Percentiles rank a stretch among this genome's conserved stretches.
phyloP scores from a whole-genome alignment of 805 yeast species.

The Ogataea sp. region DNA sequence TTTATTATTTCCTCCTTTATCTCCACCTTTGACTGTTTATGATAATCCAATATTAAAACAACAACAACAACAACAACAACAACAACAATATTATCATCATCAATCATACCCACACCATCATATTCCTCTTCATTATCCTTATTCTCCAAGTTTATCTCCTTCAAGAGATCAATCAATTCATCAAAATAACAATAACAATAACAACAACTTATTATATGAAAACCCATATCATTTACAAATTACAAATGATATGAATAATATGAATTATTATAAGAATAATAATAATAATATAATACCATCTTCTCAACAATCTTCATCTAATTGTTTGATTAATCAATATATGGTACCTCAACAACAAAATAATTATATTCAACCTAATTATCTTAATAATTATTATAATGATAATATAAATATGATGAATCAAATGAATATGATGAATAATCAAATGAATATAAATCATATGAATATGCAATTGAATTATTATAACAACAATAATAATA shows the following conservation, averaged over 20 bases:
- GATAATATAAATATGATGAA: too few species aligned
- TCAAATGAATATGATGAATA: too few species aligned
- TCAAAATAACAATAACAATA: not conserved
- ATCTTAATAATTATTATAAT: too few species aligned
- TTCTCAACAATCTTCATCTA: too few species aligned
- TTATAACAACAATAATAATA: too few species aligned
- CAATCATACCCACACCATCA: too few species aligned
- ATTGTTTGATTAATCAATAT: too few species aligned
- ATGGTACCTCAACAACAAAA: too few species aligned
- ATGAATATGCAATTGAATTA: too few species aligned
- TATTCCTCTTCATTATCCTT: not conserved
- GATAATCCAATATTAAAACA: not conserved
- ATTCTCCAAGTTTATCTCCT: conserved; percentile 8
- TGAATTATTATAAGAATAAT: not conserved
- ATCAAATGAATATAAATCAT: too few species aligned
- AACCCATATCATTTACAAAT: conserved; percentile 15
- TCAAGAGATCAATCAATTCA: conserved; percentile 7
- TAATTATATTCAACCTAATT: too few species aligned
- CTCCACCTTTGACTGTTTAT: conserved; percentile 7
- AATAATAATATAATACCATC: too few species aligned
- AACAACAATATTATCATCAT: not conserved
- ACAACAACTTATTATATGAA: conserved; percentile 10
- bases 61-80: not conserved
- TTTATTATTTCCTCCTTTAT: conserved; percentile 14
- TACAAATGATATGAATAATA: not conserved